Conservation (phyloP, 140 eudicot genomes). For the Anethum foeniculum region DNA sequence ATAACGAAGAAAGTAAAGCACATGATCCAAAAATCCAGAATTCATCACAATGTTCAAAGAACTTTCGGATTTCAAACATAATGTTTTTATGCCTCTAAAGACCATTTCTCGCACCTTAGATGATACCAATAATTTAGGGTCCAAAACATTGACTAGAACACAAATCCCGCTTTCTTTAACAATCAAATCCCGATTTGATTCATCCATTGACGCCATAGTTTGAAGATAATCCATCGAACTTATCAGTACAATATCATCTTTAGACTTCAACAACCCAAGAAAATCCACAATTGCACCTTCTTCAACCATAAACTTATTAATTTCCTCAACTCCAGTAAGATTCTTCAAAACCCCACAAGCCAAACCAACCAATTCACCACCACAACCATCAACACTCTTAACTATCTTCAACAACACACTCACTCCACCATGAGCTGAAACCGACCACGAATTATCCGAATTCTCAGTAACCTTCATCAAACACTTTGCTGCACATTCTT, state of each 20-base stretch:
- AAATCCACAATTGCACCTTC: constrained; percentile 47
- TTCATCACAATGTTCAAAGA: constrained; percentile 29
- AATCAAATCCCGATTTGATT: constrained; percentile 36
- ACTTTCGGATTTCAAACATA: constrained; percentile 38
- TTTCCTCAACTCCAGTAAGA: constrained; percentile 74
- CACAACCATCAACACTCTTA: constrained; percentile 22
- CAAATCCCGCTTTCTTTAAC: constrained; percentile 61
- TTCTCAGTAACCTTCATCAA: constrained; percentile 65
- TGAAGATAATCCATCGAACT: constrained; percentile 53
- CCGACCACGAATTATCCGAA: constrained; percentile 72
- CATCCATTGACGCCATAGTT: constrained; percentile 51
- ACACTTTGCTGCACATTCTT: constrained; percentile 56
- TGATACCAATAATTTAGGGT: constrained; percentile 50
- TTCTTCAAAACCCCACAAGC: constrained; percentile 79
- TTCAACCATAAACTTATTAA: constrained; percentile 65
- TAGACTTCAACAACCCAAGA: constrained; percentile 44
- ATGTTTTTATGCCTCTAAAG: constrained; percentile 39
- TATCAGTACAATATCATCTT: constrained; percentile 48
- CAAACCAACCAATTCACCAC: constrained; percentile 50
- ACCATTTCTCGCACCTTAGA: constrained; percentile 53
- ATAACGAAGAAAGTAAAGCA: constrained; percentile 44
- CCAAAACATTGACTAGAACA: constrained; percentile 45
- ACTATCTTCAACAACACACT: constrained; percentile 43
- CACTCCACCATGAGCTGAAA: constrained; percentile 88
- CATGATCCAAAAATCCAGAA: constrained; percentile 56